Evolutionary conservation across 208 protist species (phyloP), one percentile per base, ranked within the genome.

Genomic region (Phytomonas serpens): DNA sequence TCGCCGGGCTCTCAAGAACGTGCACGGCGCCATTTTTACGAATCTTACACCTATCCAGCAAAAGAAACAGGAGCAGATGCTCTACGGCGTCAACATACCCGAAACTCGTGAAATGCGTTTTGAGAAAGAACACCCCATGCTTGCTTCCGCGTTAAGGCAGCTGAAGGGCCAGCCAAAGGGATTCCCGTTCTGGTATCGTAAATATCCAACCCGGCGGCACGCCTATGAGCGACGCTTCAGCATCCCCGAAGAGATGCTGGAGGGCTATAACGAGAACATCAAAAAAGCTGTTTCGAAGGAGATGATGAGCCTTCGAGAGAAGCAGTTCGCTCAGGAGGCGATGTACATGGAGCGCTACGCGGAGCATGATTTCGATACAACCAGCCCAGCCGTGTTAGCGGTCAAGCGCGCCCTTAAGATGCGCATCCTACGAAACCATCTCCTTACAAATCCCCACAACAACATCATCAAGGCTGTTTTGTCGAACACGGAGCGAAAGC

Each of bases 171-270:
- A 89, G 82, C 88, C 89, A 36, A 92, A 92, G 72, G 89, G 89
- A 0, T 97, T 97, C 69, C 92, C 92, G 37, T 97, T 95, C 77
- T 97, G 92, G 92, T 97, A 93, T 76, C 93, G 92, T 76, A 97
- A 97, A 74, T 97, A 97, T 72, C 92, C 92, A 4, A 97, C 92
- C 32, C 89, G 89, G 11, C 86, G 88, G 32, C 92, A 97, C 79
- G 92, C 92, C 37, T 97, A 97, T 77, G 92, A 93, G 78, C 69
- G 82, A 36, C 92, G 92, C 67, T 97, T 97, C 69, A 93, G 82
- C 77, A 89, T 97, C 61, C 92, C 92, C 5, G 70, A 69, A 29
- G 92, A 97, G 72, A 97, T 97, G 92, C 73, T 97, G 13, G 89
- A 97, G 63, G 92, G 92, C 14, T 97, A 97, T 78, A 87, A 66